A percentile compares a stretch with the other conserved stretches of the same genome.
phyloP scores from a whole-genome alignment of 345 rosid genomes.

The Citrus medica region DNA sequence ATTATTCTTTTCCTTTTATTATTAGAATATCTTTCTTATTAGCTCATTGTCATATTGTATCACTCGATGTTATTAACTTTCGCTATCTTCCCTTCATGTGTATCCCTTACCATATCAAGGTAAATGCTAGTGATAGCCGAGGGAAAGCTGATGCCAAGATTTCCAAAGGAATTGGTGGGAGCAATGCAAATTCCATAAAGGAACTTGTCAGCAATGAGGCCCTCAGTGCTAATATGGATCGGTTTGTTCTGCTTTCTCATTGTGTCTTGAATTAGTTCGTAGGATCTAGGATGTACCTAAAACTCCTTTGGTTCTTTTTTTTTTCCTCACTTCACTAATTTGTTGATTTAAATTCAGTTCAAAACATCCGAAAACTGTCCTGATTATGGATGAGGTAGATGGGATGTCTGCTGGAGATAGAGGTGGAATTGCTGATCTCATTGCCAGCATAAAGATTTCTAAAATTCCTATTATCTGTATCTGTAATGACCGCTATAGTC shows the following conservation, averaged over 20 bases:
- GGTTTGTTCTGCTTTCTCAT: slow-evolving; percentile 34
- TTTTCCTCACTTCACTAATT: neutral
- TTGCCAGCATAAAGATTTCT: slow-evolving; percentile 92
- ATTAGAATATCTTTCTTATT: slow-evolving; percentile 1
- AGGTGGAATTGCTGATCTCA: slow-evolving; percentile 97
- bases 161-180: slow-evolving; percentile 87
- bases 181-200: slow-evolving; percentile 92
- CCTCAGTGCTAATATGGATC: slow-evolving; percentile 53
- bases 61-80: neutral
- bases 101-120: slow-evolving; percentile 34
- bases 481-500: slow-evolving; percentile 97
- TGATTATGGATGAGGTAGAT: slow-evolving; percentile 99
- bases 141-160: slow-evolving; percentile 90
- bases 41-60: slow-evolving; percentile 9
- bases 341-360: slow-evolving; percentile 44
- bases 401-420: slow-evolving; percentile 99
- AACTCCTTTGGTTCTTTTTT: neutral
- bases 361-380: slow-evolving; percentile 71
- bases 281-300: neutral
- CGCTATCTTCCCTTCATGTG: neutral
- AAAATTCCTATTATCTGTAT: slow-evolving; percentile 96
- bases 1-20: neutral
- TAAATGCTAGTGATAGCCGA: slow-evolving; percentile 97
- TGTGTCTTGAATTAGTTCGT: slow-evolving; percentile 3
- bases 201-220: slow-evolving; percentile 93